phyloP scores from a whole-genome alignment of 441 rosid genomes.

The Gossypium davidsonii region DNA sequence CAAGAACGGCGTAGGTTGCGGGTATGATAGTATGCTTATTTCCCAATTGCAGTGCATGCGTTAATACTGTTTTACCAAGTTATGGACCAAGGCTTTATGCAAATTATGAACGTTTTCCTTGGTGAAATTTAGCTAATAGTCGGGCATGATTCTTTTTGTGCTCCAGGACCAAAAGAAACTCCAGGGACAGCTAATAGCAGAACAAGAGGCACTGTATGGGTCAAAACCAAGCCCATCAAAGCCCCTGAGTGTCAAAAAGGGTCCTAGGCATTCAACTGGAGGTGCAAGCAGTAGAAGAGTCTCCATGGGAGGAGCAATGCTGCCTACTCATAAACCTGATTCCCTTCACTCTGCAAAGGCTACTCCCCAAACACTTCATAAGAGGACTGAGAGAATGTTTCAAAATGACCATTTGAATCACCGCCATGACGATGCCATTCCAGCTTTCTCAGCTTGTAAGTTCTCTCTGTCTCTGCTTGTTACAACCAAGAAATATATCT shows the following conservation, averaged over 20 bases:
- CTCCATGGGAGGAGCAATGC: conserved; percentile 52
- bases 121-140: conserved; percentile 5
- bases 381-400: conserved; percentile 33
- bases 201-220: conserved; percentile 76
- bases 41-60: neutral
- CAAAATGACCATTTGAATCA: conserved; percentile 29
- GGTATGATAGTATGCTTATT: conserved; percentile 31
- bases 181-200: conserved; percentile 77
- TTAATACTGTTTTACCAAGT: neutral
- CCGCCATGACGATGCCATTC: conserved; percentile 36
- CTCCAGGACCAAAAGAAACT: conserved; percentile 84
- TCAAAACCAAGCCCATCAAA: conserved; percentile 78
- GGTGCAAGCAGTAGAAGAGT: conserved; percentile 55
- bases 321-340: conserved; percentile 45
- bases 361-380: conserved; percentile 31
- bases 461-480: conserved; percentile 5
- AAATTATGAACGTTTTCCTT: conserved; percentile 2
- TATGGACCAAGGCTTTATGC: neutral
- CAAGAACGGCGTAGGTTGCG: conserved; percentile 85
- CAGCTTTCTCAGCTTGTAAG: conserved; percentile 59
- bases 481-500: conserved; percentile 13
- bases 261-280: conserved; percentile 55
- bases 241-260: conserved; percentile 51
- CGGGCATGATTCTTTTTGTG: conserved; percentile 41
- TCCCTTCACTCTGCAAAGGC: conserved; percentile 27